A percentile compares a stretch with the other conserved stretches of the same genome.
These are phyloP conservation scores for Kernera saxatilis DNA, from an alignment of 345 rosid genomes.

Conservation along the genomic window DNA sequence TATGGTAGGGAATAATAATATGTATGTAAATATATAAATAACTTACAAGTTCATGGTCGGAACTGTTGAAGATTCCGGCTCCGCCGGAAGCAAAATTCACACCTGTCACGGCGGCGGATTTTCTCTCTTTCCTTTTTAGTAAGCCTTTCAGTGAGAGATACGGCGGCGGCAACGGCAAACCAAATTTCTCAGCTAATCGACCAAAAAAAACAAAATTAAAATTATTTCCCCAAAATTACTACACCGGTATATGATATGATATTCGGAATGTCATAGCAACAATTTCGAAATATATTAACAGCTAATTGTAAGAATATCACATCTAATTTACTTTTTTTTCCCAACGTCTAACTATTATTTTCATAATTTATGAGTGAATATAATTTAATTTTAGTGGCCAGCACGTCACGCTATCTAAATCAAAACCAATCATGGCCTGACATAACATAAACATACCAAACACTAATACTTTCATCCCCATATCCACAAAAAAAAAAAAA, in stretches of 20 bases:
- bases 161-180: slow-evolving; percentile 54
- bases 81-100: slow-evolving; percentile 68
- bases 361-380: background rate
- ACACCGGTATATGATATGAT: too few relatives aligned
- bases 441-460: background rate
- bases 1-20: background rate
- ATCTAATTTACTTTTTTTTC: background rate
- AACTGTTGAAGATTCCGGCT: slow-evolving; percentile 56
- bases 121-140: background rate
- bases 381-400: background rate
- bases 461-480: background rate
- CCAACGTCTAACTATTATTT: background rate
- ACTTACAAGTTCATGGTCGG: slow-evolving; percentile 46
- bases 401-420: slow-evolving; percentile 16
- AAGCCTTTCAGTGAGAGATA: slow-evolving; percentile 37
- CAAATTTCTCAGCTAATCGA: slow-evolving; percentile 54
- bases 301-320: background rate
- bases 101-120: slow-evolving; percentile 31
- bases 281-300: background rate
- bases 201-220: background rate
- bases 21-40: too few relatives aligned
- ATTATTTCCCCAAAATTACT: too few relatives aligned
- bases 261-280: background rate
- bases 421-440: slow-evolving; percentile 6
- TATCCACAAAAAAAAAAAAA: background rate